Evolutionary conservation across 1,139 yeast species (phyloP), one percentile per base, ranked within the genome.

Genomic region (Saccharomyces hybrid): DNA sequence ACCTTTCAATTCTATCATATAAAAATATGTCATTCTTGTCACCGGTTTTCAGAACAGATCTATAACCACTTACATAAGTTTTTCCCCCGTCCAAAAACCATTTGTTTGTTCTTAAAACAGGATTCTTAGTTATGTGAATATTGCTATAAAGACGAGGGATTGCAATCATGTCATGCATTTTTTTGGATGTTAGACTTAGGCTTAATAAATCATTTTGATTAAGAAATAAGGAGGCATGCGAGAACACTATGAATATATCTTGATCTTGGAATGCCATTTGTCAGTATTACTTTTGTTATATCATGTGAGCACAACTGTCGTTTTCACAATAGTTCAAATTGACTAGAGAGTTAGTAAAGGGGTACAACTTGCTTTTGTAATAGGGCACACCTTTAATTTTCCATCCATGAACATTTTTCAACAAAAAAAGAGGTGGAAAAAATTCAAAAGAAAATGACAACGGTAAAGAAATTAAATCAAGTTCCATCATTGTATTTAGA

Each of bases 21-120:
- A 73, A 49, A 46, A 68, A 60, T 25, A 71, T 57, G 48, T 73
- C 75, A 55, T 70, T 70, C 54, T 71, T 72, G 48, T 71, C 73
- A 0, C 51, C 54, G 11, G 63, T 61, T 54, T 68, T 68, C 14
- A 55, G 54, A 4, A 64, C 25, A 0, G 65, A 56, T 26, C 65
- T 56, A 28, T 59, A 61, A 0, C 75, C 75, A 44, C 69, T 56
- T 1, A 73, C 42, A 54, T 64, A 70, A 0, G 74, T 67, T 42
- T 54, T 59, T 6, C 59, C 61, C 9, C 68, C 54, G 25, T 71
- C 74, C 11, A 73, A 23, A 47, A 58, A 70, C 70, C 73, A 69
- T 13, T 53, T 34, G 4, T 57, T 54, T 6, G 59, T 52, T 27
- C 67, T 54, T 6, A 71, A 44, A 1, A 63, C 57, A 1, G 75